Conservation (phyloP, 148 eudicot genomes). For the Heliamphora exappendiculata region DNA sequence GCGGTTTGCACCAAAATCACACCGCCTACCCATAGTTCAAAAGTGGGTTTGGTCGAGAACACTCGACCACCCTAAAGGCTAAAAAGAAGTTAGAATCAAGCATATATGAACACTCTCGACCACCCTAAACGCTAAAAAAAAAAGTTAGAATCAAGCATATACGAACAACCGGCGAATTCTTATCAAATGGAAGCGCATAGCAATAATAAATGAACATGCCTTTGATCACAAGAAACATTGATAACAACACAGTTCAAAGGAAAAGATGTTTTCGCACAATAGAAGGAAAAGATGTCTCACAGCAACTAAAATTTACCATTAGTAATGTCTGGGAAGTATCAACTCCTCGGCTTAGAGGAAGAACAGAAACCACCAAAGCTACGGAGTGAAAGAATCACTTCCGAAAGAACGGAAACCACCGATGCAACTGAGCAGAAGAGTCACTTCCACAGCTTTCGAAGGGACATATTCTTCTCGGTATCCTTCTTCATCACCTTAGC, state of each 20-base stretch:
- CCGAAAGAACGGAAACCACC: slow-evolving; percentile 22
- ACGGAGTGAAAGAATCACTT: slow-evolving; percentile 8
- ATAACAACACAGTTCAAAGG: not conserved
- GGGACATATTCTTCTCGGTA: slow-evolving; percentile 44
- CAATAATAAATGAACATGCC: not conserved
- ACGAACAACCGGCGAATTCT: too few species aligned
- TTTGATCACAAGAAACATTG: not conserved
- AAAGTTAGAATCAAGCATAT: not conserved
- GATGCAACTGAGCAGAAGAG: not conserved
- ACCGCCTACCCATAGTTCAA: too few species aligned
- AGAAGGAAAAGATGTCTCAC: not conserved
- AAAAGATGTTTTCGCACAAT: not conserved
- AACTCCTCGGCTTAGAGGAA: not conserved
- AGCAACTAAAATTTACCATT: not conserved
- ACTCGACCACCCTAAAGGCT: too few species aligned
- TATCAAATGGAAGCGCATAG: not conserved
- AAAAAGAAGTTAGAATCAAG: too few species aligned
- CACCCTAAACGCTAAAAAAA: too few species aligned
- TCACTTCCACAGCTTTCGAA: slow-evolving; percentile 46
- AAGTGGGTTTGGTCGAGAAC: too few species aligned
- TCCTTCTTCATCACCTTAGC: slow-evolving; percentile 59
- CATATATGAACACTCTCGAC: too few species aligned
- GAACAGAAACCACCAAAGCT: not conserved
- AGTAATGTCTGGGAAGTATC: not conserved
- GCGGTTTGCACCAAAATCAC: too few species aligned